These are phyloP conservation scores for Solanum dulcamara DNA, from an alignment of 257 asterid genomes.

Conservation along the genomic window DNA sequence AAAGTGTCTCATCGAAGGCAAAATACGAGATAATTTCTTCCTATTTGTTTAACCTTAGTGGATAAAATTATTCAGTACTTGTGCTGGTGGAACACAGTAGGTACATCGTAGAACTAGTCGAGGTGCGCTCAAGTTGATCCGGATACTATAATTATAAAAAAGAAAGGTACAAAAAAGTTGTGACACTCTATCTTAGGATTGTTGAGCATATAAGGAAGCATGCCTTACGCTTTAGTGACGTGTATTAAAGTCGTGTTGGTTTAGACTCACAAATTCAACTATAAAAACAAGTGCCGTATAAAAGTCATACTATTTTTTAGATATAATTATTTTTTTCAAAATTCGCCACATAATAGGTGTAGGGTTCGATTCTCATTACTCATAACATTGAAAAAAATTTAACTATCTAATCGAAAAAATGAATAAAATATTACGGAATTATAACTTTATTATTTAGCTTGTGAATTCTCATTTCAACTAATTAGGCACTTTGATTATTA, in stretches of 20 bases:
- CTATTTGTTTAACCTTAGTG: neutral
- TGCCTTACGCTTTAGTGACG: too few relatives aligned
- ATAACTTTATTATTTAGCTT: neutral
- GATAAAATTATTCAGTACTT: neutral
- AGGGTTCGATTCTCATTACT: neutral
- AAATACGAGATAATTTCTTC: neutral
- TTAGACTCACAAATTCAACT: neutral
- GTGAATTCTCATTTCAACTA: neutral
- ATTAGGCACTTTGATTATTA: neutral
- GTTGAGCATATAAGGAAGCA: neutral
- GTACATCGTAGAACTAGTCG: neutral
- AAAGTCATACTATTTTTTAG: neutral
- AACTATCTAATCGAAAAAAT: neutral
- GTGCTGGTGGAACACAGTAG: neutral
- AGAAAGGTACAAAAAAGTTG: neutral
- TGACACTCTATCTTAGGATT: neutral
- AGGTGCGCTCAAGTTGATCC: neutral
- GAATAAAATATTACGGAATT: neutral
- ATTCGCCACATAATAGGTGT: neutral
- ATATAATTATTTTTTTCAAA: neutral
- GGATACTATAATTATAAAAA: neutral
- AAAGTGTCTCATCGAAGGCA: neutral
- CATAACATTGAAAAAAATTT: too few relatives aligned
- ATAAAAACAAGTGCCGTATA: neutral
- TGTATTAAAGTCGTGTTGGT: too few relatives aligned